These are phyloP conservation scores for Ophiostoma pallidulum DNA, from an alignment of 2,329 filamentous ascomycete genomes.

Conservation along the genomic window DNA sequence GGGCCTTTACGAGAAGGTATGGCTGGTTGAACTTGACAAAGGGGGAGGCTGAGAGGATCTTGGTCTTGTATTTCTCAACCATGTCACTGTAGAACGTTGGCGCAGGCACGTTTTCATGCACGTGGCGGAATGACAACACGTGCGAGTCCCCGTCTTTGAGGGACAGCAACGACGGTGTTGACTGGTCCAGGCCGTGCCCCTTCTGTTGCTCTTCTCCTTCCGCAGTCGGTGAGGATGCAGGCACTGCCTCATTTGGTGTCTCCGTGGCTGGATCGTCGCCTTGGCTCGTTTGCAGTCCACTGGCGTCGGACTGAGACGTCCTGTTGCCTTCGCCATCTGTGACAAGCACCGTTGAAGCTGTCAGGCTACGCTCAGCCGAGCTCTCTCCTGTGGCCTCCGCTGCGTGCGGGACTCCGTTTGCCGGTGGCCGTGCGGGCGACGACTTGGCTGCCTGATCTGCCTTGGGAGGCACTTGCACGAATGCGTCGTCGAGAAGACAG, in stretches of 20 bases:
- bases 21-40: conserved; percentile 94
- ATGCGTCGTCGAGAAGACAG: conserved; percentile 86
- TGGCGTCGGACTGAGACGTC: not conserved
- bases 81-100: conserved; percentile 93
- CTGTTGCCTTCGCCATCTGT: conserved; percentile 1
- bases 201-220: conserved; percentile 11
- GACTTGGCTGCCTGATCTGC: no score
- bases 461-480: conserved; percentile 65
- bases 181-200: conserved; percentile 1
- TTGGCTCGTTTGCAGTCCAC: not conserved
- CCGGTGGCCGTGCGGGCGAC: conserved; percentile 35
- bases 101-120: conserved; percentile 71
- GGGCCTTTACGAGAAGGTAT: conserved; percentile 82
- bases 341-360: not conserved
- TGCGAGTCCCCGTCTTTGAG: conserved; percentile 33
- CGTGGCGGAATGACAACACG: conserved; percentile 41
- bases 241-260: not conserved
- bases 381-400: not conserved
- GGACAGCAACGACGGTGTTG: conserved; percentile 22
- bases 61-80: conserved; percentile 86
- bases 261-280: not conserved
- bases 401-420: not conserved
- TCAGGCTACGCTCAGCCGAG: not conserved
- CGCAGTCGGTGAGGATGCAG: no score
- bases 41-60: conserved; percentile 86